phyloP scores from a whole-genome alignment of 768 basidiomycete species.

The Trametopsis cervina region DNA sequence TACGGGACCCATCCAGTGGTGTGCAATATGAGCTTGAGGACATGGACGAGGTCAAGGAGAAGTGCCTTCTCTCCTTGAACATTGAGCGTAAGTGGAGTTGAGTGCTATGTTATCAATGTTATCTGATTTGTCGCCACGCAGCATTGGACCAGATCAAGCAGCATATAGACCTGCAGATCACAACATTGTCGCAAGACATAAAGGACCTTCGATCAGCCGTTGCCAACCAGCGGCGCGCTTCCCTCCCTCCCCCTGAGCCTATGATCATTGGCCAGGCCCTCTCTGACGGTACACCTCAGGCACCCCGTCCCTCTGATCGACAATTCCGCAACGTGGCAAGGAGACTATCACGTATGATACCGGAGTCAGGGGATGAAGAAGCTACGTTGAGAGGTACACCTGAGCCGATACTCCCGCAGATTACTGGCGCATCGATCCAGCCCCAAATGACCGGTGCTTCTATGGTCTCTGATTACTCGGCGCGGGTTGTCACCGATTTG shows the following conservation, averaged over 20 bases:
- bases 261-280: slow-evolving; percentile 47
- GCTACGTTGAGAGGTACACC: slow-evolving; percentile 17
- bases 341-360: slow-evolving; percentile 65
- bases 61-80: slow-evolving; percentile 83
- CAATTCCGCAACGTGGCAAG: slow-evolving; percentile 71
- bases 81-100: slow-evolving; percentile 78
- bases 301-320: slow-evolving; percentile 64
- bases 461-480: slow-evolving; percentile 62
- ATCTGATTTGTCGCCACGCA: slow-evolving; percentile 25
- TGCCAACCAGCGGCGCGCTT: slow-evolving; percentile 43
- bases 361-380: slow-evolving; percentile 28
- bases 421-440: slow-evolving; percentile 62
- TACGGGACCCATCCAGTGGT: slow-evolving; percentile 86
- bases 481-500: slow-evolving; percentile 71
- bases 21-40: slow-evolving; percentile 96
- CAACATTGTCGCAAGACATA: slow-evolving; percentile 76
- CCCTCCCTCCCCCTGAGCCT: slow-evolving; percentile 37
- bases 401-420: slow-evolving; percentile 45
- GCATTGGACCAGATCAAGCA: slow-evolving; percentile 98
- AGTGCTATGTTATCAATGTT: neutral
- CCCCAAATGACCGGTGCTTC: slow-evolving; percentile 76
- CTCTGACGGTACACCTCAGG: slow-evolving; percentile 57
- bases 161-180: slow-evolving; percentile 91
- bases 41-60: slow-evolving; percentile 85
- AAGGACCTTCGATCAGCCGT: slow-evolving; percentile 79